Conservation (phyloP, 257 asterid genomes). For the Perilla frutescens region DNA sequence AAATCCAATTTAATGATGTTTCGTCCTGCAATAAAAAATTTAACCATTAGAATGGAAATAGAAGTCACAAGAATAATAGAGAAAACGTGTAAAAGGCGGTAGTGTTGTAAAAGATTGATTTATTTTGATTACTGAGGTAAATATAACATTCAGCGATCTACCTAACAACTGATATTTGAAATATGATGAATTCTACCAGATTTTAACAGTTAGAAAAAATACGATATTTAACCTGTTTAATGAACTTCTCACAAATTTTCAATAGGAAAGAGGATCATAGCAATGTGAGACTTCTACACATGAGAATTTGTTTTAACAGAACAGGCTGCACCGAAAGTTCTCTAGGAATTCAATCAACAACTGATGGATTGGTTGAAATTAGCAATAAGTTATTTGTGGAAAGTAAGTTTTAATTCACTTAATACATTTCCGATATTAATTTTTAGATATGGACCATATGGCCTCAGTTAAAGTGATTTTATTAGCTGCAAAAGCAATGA, state of each 20-base stretch:
- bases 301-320: neutral
- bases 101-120: constrained; percentile 17
- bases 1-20: constrained; percentile 81
- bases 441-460: neutral
- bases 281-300: neutral
- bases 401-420: neutral
- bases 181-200: constrained; percentile 5
- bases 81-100: constrained; percentile 10
- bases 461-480: neutral
- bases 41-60: constrained; percentile 33
- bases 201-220: constrained; percentile 8
- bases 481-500: neutral
- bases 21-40: constrained; percentile 59
- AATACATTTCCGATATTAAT: neutral
- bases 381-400: neutral
- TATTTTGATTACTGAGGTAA: constrained; percentile 12
- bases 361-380: constrained; percentile 7
- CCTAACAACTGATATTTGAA: constrained; percentile 26
- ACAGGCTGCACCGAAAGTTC: constrained; percentile 3
- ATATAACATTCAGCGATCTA: constrained; percentile 19
- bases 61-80: constrained; percentile 7
- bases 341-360: constrained; percentile 19
- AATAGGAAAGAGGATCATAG: constrained; percentile 10
- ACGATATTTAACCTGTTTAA: constrained; percentile 15
- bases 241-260: neutral